Conservation (phyloP, 176 grass and related monocot species). For the Oryza australiensis region DNA sequence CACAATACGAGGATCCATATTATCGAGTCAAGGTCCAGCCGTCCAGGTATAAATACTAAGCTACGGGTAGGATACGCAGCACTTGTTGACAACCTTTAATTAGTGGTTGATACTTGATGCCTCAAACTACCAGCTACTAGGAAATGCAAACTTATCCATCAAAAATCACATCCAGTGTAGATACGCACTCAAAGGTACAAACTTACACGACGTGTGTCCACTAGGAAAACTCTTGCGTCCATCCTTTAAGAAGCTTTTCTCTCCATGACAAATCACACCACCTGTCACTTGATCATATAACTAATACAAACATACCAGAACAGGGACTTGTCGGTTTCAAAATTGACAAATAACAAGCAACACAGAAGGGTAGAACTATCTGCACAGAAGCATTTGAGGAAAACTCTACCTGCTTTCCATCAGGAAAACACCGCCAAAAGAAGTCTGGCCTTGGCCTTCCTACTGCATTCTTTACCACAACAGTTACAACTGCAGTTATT, state of each 20-base stretch:
- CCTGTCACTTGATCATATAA: conserved; percentile 70
- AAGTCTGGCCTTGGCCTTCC: conserved; percentile 91
- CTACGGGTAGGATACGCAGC: neutral
- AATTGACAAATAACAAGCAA: neutral
- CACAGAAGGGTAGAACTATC: neutral
- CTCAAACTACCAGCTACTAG: conserved; percentile 6
- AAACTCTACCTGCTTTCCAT: conserved; percentile 76
- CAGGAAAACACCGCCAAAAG: conserved; percentile 92
- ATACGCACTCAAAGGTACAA: neutral
- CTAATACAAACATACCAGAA: conserved; percentile 33
- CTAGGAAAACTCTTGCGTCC: conserved; percentile 96
- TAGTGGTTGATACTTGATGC: neutral
- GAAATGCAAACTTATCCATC: neutral
- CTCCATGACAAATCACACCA: conserved; percentile 73
- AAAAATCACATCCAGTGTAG: conserved; percentile 8
- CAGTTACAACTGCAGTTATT: conserved; percentile 67
- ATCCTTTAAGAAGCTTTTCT: conserved; percentile 55
- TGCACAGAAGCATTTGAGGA: neutral
- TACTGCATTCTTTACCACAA: conserved; percentile 63
- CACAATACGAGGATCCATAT: neutral
- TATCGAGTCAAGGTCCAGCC: conserved; percentile 8
- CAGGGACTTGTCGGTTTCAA: neutral
- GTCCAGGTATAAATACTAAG: neutral
- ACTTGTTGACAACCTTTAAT: conserved; percentile 23
- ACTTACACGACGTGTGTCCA: conserved; percentile 92